These are phyloP conservation scores for Violaceomyces palustris DNA, from an alignment of 1,284 basidiomycete genomes.

Conservation along the genomic window DNA sequence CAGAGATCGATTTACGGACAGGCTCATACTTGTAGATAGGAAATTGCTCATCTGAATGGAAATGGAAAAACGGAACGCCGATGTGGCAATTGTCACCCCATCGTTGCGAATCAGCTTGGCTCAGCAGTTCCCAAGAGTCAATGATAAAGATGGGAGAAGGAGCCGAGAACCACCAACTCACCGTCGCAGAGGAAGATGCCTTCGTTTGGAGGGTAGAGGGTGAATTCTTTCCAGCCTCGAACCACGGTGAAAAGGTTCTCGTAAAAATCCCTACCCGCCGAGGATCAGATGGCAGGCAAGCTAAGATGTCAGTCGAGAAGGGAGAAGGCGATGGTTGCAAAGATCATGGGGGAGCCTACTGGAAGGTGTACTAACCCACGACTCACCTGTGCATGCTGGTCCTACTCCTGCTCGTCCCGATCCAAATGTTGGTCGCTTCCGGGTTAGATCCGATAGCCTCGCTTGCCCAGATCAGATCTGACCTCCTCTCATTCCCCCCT, in stretches of 20 bases:
- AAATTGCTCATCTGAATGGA: conserved; percentile 15
- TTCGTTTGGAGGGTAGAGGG: conserved; percentile 37
- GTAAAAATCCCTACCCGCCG: conserved; percentile 40
- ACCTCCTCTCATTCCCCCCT: not conserved
- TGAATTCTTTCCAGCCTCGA: conserved; percentile 41
- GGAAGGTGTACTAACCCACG: not conserved
- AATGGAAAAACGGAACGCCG: too few species aligned
- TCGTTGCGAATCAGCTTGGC: too few species aligned
- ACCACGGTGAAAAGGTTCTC: conserved; percentile 47
- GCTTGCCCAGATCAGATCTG: conserved; percentile 28
- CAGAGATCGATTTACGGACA: not conserved
- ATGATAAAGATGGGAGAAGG: not conserved
- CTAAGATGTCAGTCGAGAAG: not conserved
- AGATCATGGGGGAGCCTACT: not conserved
- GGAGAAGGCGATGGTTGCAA: not conserved
- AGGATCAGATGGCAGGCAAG: not conserved
- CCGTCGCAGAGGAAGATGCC: conserved; percentile 34
- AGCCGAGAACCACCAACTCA: not conserved
- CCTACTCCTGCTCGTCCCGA: conserved; percentile 26
- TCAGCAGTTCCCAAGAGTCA: too few species aligned
- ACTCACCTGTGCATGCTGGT: conserved; percentile 17
- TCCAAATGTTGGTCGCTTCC: conserved; percentile 46
- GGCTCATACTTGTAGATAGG: conserved; percentile 5
- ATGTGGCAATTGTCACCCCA: too few species aligned
- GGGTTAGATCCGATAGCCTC: conserved; percentile 32